Conservation (phyloP, 163 green algal genomes). For the Volvox carteri region DNA sequence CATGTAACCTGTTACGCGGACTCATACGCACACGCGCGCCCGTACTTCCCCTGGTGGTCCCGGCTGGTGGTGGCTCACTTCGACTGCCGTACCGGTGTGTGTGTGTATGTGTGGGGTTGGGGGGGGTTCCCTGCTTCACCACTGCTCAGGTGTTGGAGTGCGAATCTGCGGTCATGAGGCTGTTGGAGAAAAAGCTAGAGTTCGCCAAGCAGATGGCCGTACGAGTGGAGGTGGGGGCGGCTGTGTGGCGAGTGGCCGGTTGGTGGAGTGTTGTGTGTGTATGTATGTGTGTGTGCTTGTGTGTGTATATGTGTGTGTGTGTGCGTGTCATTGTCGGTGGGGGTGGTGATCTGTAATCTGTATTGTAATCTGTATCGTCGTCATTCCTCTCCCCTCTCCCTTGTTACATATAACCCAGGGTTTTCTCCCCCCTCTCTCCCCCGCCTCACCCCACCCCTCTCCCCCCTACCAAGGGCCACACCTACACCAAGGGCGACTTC, state of each 20-base stretch:
- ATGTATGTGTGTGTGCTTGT: no score
- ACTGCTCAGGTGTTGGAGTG: constrained; percentile 18
- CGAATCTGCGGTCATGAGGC: constrained; percentile 18
- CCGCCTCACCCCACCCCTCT: no score
- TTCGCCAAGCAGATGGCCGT: constrained; percentile 48
- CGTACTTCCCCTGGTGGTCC: no score
- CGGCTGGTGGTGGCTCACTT: no score
- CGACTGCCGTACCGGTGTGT: no score
- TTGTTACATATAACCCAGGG: background rate
- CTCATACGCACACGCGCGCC: background rate
- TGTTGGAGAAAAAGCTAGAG: constrained; percentile 56
- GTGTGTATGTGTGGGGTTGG: no score
- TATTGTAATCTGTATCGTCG: background rate
- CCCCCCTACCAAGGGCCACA: constrained; percentile 11
- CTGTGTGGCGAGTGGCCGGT: no score
- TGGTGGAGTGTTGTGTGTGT: no score
- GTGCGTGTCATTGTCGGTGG: no score
- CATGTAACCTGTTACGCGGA: background rate
- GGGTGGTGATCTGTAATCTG: background rate
- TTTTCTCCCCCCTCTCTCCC: background rate
- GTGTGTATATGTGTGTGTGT: no score
- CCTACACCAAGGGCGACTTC: constrained; percentile 57
- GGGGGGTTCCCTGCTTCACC: background rate
- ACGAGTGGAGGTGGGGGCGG: constrained; percentile 18
- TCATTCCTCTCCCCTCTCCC: background rate